Conservation (phyloP, 2,329 filamentous ascomycete species). For the Fusarium albosuccineum region DNA sequence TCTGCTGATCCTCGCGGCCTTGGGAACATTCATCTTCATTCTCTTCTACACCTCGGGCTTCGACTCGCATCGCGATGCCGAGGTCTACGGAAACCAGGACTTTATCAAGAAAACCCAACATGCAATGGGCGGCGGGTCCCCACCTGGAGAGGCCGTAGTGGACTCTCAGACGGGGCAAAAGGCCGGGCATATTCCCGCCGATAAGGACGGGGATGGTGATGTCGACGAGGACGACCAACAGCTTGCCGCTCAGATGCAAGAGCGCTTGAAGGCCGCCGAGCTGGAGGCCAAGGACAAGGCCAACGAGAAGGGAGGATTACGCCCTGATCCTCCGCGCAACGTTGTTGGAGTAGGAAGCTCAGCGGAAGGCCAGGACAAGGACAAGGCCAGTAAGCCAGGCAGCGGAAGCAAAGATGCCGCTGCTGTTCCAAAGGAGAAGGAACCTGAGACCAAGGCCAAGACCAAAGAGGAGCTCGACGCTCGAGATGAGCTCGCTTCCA, state of each 20-base stretch:
- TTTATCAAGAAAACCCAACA: constrained; percentile 73
- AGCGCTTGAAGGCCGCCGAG: constrained; percentile 76
- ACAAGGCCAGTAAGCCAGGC: constrained; percentile 56
- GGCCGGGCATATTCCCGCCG: constrained; percentile 57
- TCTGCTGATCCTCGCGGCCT: constrained; percentile 72
- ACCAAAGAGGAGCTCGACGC: constrained; percentile 74
- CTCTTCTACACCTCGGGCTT: constrained; percentile 79
- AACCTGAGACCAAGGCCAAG: constrained; percentile 65
- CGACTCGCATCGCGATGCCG: constrained; percentile 63
- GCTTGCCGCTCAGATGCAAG: constrained; percentile 65
- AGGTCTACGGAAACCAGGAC: constrained; percentile 60
- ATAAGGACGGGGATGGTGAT: constrained; percentile 67
- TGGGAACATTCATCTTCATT: constrained; percentile 74
- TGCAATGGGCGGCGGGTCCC: constrained; percentile 60
- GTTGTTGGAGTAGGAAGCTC: constrained; percentile 72
- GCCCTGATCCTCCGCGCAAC: constrained; percentile 69
- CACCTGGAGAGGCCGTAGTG: constrained; percentile 55
- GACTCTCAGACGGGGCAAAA: constrained; percentile 55
- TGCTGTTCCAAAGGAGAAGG: constrained; percentile 35
- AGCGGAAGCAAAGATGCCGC: constrained; percentile 33
- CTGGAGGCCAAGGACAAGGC: constrained; percentile 76
- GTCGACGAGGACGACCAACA: constrained; percentile 68
- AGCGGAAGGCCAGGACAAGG: constrained; percentile 62
- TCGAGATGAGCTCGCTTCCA: constrained; percentile 78
- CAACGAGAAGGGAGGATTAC: constrained; percentile 73